Conservation (phyloP, 768 basidiomycete species). For the Tricholoma sp. region DNA sequence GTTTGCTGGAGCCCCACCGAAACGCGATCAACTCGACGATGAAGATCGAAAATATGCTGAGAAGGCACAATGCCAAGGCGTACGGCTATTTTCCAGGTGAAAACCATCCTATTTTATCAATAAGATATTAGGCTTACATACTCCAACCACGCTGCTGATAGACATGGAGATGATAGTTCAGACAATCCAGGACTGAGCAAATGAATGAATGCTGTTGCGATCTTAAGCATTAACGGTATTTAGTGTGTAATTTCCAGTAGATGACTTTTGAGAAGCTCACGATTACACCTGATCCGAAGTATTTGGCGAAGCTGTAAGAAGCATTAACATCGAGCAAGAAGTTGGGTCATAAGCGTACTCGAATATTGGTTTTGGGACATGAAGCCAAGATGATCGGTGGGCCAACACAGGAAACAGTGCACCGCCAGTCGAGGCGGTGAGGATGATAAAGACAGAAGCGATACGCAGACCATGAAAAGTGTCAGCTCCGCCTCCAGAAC, state of each 20-base stretch:
- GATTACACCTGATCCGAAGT: constrained; percentile 88
- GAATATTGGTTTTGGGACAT: constrained; percentile 56
- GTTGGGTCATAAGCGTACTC: constrained; percentile 45
- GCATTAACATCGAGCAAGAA: neutral
- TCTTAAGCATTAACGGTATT: constrained; percentile 34
- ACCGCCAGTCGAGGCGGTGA: constrained; percentile 52
- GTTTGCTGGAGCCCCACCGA: constrained; percentile 74
- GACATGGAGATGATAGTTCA: constrained; percentile 65
- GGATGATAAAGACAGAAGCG: constrained; percentile 71
- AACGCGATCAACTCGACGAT: constrained; percentile 82
- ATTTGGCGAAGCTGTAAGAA: constrained; percentile 67
- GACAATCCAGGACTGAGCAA: constrained; percentile 71
- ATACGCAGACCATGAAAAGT: constrained; percentile 51
- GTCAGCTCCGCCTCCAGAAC: constrained; percentile 46
- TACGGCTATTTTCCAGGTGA: constrained; percentile 54
- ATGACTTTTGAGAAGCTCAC: constrained; percentile 34
- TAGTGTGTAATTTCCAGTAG: neutral
- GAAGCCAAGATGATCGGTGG: constrained; percentile 42
- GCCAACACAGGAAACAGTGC: constrained; percentile 72
- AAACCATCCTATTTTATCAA: neutral
- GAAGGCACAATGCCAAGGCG: constrained; percentile 72
- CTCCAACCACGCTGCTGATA: constrained; percentile 59
- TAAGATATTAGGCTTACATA: constrained; percentile 51
- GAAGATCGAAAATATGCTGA: constrained; percentile 81
- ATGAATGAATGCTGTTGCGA: constrained; percentile 89